phyloP scores from a whole-genome alignment of 805 yeast genomes.

The Cyberlindnera lachancei region DNA sequence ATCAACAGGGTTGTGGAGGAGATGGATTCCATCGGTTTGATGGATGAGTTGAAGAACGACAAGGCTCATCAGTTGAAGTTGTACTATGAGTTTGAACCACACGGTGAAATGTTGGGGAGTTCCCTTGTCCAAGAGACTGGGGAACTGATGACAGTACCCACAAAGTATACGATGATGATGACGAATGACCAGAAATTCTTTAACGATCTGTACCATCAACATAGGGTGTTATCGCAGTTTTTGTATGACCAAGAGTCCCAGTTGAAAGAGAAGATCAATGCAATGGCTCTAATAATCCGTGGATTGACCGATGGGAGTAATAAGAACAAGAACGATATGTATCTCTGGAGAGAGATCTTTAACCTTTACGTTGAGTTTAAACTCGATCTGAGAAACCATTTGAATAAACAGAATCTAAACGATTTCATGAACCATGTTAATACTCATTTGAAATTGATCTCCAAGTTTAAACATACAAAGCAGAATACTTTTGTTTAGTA shows the following conservation, averaged over 20 bases:
- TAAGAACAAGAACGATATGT: constrained; percentile 44
- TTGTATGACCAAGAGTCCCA: constrained; percentile 40
- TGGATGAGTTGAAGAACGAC: no score
- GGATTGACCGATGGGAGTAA: constrained; percentile 13
- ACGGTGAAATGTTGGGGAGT: constrained; percentile 5
- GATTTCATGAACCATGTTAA: constrained; percentile 35
- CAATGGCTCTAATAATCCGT: constrained; percentile 26
- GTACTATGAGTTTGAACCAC: constrained; percentile 15
- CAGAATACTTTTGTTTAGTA: constrained; percentile 38
- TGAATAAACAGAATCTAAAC: constrained; percentile 37
- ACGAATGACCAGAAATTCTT: constrained; percentile 14
- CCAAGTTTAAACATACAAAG: constrained; percentile 35
- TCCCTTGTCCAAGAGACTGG: no score
- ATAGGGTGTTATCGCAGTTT: constrained; percentile 26
- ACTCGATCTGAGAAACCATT: constrained; percentile 48
- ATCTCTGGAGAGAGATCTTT: constrained; percentile 65
- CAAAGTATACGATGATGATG: constrained; percentile 5
- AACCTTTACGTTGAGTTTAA: constrained; percentile 58
- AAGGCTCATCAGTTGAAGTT: constrained; percentile 6
- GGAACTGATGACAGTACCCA: no score
- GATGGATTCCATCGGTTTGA: constrained; percentile 49
- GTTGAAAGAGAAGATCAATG: constrained; percentile 5
- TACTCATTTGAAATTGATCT: constrained; percentile 30
- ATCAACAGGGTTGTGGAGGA: constrained; percentile 61
- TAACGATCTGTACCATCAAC: constrained; percentile 12